Evolutionary conservation across 2,329 filamentous ascomycete species (phyloP).

Genomic region (Colletotrichum salicis): DNA sequence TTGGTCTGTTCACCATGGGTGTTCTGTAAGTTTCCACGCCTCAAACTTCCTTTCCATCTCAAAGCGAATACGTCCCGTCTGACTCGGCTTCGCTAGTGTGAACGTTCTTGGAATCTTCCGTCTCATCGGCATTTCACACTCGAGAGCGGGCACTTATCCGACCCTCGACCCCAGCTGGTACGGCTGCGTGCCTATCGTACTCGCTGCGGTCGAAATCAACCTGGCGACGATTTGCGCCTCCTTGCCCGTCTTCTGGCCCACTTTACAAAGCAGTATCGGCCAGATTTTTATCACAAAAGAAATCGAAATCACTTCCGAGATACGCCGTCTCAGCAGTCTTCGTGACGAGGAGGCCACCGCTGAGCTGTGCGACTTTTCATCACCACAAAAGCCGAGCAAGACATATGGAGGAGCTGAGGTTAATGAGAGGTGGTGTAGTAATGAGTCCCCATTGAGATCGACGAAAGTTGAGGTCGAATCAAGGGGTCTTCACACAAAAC

Average conservation of each 20-base stretch:
- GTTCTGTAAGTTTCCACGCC: constrained; percentile 42
- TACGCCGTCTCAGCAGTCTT: constrained; percentile 17
- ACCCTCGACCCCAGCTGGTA: constrained; percentile 51
- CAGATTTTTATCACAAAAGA: constrained; percentile 50
- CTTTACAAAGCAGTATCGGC: constrained; percentile 42
- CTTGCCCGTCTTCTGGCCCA: constrained; percentile 32
- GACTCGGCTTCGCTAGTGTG: constrained; percentile 31
- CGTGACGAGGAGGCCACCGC: constrained; percentile 1
- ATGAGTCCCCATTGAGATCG: background rate
- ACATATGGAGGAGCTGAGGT: background rate
- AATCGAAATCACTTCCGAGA: constrained; percentile 41
- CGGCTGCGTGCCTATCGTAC: constrained; percentile 44
- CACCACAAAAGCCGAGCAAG: background rate
- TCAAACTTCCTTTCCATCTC: background rate
- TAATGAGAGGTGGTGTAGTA: constrained; percentile 1
- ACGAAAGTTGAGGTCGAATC: constrained; percentile 15
- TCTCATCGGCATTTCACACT: constrained; percentile 42
- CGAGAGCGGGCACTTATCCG: constrained; percentile 45
- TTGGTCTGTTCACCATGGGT: constrained; percentile 45
- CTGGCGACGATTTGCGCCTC: constrained; percentile 31
- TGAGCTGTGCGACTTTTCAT: constrained; percentile 14
- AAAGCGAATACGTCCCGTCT: background rate
- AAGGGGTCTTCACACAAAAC: background rate
- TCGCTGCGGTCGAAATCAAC: constrained; percentile 48
- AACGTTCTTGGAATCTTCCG: constrained; percentile 41